A percentile compares a stretch with the other conserved stretches of the same genome.
These are phyloP conservation scores for Candida manassasensis DNA, from an alignment of 805 yeast species.

Conservation along the genomic window DNA sequence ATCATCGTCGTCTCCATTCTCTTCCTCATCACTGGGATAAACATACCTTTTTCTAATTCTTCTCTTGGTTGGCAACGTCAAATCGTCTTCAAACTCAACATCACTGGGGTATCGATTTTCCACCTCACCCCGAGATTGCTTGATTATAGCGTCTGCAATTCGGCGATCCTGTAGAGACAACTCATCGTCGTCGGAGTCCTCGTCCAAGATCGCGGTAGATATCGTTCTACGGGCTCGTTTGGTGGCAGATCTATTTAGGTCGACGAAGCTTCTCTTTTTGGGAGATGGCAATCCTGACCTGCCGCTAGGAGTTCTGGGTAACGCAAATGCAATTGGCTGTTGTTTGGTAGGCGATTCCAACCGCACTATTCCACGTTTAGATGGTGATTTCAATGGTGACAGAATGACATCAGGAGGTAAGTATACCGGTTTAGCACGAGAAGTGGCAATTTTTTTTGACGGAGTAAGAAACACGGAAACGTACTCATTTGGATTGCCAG, in stretches of 20 bases:
- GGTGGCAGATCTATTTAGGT: constrained; percentile 44
- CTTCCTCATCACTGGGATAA: constrained; percentile 9
- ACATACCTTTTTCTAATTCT: constrained; percentile 21
- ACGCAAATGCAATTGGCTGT: constrained; percentile 13
- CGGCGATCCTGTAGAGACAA: constrained; percentile 35
- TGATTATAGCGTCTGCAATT: constrained; percentile 41
- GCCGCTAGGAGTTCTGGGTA: constrained; percentile 38
- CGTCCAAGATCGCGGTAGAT: constrained; percentile 28
- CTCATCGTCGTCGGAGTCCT: constrained; percentile 26
- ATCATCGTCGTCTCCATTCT: constrained; percentile 9
- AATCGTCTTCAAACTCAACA: constrained; percentile 14
- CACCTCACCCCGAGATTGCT: constrained; percentile 15
- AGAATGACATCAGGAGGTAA: neutral
- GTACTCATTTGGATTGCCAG: constrained; percentile 1
- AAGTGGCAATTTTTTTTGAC: neutral
- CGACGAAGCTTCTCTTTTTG: constrained; percentile 28
- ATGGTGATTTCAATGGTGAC: constrained; percentile 25
- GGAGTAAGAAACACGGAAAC: constrained; percentile 5
- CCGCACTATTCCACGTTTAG: constrained; percentile 25
- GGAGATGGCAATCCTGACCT: constrained; percentile 46
- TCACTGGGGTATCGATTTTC: constrained; percentile 10
- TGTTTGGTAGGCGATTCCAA: constrained; percentile 1
- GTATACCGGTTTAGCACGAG: neutral
- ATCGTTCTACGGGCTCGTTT: constrained; percentile 39
- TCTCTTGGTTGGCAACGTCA: constrained; percentile 8